phyloP scores from a whole-genome alignment of 2,329 filamentous ascomycete genomes.

The Chaetomiaceae sp. region DNA sequence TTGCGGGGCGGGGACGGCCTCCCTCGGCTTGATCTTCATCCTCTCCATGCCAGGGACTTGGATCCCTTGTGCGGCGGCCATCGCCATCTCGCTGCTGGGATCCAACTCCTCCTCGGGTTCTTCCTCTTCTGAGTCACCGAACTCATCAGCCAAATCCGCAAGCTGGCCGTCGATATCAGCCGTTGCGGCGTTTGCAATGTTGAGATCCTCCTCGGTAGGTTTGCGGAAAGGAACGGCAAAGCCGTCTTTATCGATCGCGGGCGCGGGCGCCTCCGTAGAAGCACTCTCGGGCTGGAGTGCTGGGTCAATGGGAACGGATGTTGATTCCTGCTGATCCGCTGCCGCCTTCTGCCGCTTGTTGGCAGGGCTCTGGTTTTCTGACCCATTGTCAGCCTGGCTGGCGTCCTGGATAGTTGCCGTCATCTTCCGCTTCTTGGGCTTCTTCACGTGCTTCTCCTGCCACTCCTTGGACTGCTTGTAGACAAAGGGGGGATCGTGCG shows the following conservation, averaged over 20 bases:
- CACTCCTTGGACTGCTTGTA: constrained; percentile 61
- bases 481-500: constrained; percentile 78
- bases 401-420: constrained; percentile 9
- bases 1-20: neutral
- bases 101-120: constrained; percentile 20
- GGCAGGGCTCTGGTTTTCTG: constrained; percentile 29
- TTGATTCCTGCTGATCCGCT: neutral
- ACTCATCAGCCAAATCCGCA: constrained; percentile 39
- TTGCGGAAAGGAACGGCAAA: constrained; percentile 57
- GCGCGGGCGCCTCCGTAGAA: neutral
- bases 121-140: constrained; percentile 34
- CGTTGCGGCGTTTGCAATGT: constrained; percentile 17
- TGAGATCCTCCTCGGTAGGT: constrained; percentile 21
- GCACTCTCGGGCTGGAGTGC: constrained; percentile 15
- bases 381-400: constrained; percentile 29
- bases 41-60: constrained; percentile 22
- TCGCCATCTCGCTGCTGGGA: constrained; percentile 28
- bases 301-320: constrained; percentile 9
- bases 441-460: constrained; percentile 43
- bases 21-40: constrained; percentile 20
- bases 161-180: constrained; percentile 22
- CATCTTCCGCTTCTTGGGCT: constrained; percentile 37
- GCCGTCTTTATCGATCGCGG: constrained; percentile 56
- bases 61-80: constrained; percentile 28
- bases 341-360: constrained; percentile 24